Percentiles rank a stretch among this genome's conserved stretches.
Evolutionary conservation across 106 monocot species (phyloP).

Genomic region (Dendrobium catenatum): DNA sequence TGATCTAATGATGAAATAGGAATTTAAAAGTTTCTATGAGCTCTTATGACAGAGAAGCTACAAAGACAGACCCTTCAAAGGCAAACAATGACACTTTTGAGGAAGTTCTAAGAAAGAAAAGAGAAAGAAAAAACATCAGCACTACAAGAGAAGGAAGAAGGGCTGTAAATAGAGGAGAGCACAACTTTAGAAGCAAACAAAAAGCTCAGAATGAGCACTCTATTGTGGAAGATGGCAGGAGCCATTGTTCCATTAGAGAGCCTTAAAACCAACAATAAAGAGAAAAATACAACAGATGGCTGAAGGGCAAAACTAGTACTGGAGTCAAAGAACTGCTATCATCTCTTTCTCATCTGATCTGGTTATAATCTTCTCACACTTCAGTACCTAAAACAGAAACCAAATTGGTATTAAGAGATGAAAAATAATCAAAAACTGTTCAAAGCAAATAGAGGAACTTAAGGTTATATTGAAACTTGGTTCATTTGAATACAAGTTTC

Average conservation of each 20-base stretch:
- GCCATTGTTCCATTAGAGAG: neutral
- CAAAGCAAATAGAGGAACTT: neutral
- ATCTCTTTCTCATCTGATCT: neutral
- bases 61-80: neutral
- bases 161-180: neutral
- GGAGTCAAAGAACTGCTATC: neutral
- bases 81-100: slow-evolving; percentile 4
- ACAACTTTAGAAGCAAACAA: slow-evolving; percentile 5
- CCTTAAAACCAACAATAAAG: neutral
- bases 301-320: slow-evolving; percentile 6
- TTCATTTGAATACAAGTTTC: neutral
- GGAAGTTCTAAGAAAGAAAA: neutral
- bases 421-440: neutral
- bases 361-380: slow-evolving; percentile 7
- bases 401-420: neutral
- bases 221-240: neutral
- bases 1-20: neutral
- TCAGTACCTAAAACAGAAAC: slow-evolving; percentile 7
- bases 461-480: neutral
- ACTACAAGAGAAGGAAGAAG: neutral
- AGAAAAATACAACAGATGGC: neutral
- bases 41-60: neutral
- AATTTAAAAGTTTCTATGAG: neutral
- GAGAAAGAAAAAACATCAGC: neutral
- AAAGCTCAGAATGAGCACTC: slow-evolving; percentile 1